phyloP scores from a whole-genome alignment of 31 red algal species.

The Asparagopsis taxiformis region DNA sequence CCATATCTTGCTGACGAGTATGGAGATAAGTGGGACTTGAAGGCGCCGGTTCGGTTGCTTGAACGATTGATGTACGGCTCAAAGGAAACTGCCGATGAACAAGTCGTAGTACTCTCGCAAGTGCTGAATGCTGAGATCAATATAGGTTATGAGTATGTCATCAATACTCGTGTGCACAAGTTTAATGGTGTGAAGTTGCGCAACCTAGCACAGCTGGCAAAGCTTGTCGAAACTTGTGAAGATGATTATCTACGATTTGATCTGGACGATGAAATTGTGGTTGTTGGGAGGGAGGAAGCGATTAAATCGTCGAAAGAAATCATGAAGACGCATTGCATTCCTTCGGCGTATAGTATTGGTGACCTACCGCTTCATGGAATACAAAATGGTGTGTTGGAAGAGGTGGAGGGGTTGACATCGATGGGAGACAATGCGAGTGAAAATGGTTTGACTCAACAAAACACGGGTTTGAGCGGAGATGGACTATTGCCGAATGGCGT shows the following conservation, averaged over 20 bases:
- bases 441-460: no score
- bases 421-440: no score
- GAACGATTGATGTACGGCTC: constrained; percentile 52
- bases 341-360: constrained; percentile 69
- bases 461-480: no score
- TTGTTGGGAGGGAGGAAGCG: constrained; percentile 59
- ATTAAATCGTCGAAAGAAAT: constrained; percentile 60
- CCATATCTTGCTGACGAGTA: constrained; percentile 83
- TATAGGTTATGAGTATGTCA: constrained; percentile 76
- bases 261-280: constrained; percentile 82
- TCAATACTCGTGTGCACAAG: constrained; percentile 64
- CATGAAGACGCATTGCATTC: constrained; percentile 83
- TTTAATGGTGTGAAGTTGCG: constrained; percentile 64
- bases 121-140: constrained; percentile 90
- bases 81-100: constrained; percentile 73
- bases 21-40: constrained; percentile 55
- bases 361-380: constrained; percentile 6
- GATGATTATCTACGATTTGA: constrained; percentile 81
- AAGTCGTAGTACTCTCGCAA: constrained; percentile 91
- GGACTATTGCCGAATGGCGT: no score
- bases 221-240: constrained; percentile 50
- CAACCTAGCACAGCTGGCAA: constrained; percentile 71
- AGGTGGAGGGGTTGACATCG: no score
- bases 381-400: constrained; percentile 17
- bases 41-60: constrained; percentile 58